These are phyloP conservation scores for Pythium volutum DNA, from an alignment of 352 stramenopile species.

Conservation along the genomic window DNA sequence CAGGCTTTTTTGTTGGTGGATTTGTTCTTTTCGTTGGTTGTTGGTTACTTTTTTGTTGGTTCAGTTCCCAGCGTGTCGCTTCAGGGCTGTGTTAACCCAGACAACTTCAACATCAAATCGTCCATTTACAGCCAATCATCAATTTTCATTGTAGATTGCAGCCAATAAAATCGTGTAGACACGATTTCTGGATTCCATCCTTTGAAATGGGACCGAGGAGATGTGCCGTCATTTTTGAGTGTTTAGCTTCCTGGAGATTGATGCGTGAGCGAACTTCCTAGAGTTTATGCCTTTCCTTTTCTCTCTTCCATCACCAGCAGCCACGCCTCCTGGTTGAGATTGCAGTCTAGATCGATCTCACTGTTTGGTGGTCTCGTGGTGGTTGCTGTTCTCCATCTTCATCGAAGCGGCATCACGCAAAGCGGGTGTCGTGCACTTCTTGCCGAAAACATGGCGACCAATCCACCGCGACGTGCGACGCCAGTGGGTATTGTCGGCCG, in stretches of 20 bases:
- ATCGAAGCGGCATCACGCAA: not conserved
- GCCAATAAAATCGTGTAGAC: not conserved
- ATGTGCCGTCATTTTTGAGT: no score
- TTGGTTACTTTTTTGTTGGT: slow-evolving; percentile 1
- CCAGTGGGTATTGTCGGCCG: not conserved
- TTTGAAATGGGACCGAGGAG: no score
- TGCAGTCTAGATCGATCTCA: no score
- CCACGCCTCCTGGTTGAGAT: no score
- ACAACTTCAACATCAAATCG: slow-evolving; percentile 4
- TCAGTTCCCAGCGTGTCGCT: slow-evolving; percentile 6
- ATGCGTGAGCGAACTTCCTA: no score
- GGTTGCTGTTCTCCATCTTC: no score
- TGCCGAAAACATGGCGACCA: not conserved
- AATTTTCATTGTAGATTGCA: not conserved
- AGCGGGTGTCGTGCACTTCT: not conserved
- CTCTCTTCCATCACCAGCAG: no score
- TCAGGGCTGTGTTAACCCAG: not conserved
- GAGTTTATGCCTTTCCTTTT: no score
- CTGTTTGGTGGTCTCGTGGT: no score
- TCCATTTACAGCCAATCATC: not conserved
- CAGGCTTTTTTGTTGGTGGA: not conserved
- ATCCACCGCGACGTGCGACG: not conserved
- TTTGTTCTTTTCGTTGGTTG: not conserved
- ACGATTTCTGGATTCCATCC: no score
- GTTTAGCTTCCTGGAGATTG: no score